phyloP scores from a whole-genome alignment of 164 flowering plant genomes.

The Stephania yunnanensis region DNA sequence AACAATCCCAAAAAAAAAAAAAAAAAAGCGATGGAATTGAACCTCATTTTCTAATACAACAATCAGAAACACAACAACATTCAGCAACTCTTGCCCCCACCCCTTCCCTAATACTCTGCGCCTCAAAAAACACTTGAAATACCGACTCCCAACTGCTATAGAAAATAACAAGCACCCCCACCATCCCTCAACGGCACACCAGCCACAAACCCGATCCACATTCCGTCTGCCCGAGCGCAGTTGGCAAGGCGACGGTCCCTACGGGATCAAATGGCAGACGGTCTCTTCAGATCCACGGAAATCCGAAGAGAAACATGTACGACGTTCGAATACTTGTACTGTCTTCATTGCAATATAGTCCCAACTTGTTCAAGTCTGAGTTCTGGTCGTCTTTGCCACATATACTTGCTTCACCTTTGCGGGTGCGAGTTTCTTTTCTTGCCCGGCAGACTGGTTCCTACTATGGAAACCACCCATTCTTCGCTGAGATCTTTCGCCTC shows the following conservation, averaged over 20 bases:
- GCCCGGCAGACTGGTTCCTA: conserved; percentile 47
- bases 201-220: neutral
- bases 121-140: conserved; percentile 1
- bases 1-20: conserved; percentile 5
- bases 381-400: conserved; percentile 67
- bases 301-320: neutral
- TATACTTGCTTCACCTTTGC: conserved; percentile 79
- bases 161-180: neutral
- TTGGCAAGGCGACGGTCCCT: too few species aligned
- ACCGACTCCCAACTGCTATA: neutral
- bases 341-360: neutral
- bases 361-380: conserved; percentile 24
- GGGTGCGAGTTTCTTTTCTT: conserved; percentile 43
- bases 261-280: neutral
- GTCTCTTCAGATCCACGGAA: neutral
- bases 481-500: conserved; percentile 58
- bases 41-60: conserved; percentile 3
- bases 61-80: neutral
- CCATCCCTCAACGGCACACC: neutral
- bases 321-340: neutral
- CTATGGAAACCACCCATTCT: conserved; percentile 57
- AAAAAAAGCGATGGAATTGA: neutral
- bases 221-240: neutral
- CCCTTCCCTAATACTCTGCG: neutral
- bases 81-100: neutral